Percentiles rank a stretch among this genome's conserved stretches.
Evolutionary conservation across 352 stramenopile genomes (phyloP).

Genomic region (Pythium rishiriense): DNA sequence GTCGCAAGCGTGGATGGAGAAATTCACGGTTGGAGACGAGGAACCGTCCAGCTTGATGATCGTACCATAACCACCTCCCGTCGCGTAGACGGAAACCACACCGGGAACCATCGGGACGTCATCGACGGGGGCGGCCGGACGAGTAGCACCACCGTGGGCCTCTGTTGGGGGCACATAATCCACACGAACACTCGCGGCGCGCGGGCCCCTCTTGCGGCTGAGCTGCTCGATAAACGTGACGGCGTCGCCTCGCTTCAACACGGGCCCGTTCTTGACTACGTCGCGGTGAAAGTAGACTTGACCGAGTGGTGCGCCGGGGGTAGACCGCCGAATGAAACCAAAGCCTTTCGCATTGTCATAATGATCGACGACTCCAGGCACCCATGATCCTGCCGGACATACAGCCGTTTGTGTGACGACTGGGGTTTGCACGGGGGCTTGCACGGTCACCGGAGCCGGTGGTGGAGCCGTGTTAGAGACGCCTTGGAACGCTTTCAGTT

Average conservation of each 20-base stretch:
- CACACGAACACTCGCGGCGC: background rate
- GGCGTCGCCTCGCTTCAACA: constrained; percentile 7
- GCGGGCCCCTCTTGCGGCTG: background rate
- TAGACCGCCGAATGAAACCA: constrained; percentile 3
- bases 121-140: background rate
- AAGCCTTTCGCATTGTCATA: constrained; percentile 10
- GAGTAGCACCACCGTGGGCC: background rate
- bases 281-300: constrained; percentile 9
- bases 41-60: constrained; percentile 8
- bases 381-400: background rate
- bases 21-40: background rate
- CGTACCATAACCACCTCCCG: background rate
- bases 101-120: background rate
- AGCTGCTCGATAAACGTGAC: constrained; percentile 7
- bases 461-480: background rate
- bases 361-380: background rate
- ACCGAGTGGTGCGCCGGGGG: background rate
- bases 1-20: constrained; percentile 4
- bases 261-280: background rate
- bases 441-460: too few relatives aligned
- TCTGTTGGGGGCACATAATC: background rate
- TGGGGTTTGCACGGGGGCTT: background rate
- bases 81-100: background rate
- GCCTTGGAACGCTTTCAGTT: background rate
- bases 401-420: background rate